Conservation (phyloP, 2,329 filamentous ascomycete genomes). For the Sclerotinia subarctica region DNA sequence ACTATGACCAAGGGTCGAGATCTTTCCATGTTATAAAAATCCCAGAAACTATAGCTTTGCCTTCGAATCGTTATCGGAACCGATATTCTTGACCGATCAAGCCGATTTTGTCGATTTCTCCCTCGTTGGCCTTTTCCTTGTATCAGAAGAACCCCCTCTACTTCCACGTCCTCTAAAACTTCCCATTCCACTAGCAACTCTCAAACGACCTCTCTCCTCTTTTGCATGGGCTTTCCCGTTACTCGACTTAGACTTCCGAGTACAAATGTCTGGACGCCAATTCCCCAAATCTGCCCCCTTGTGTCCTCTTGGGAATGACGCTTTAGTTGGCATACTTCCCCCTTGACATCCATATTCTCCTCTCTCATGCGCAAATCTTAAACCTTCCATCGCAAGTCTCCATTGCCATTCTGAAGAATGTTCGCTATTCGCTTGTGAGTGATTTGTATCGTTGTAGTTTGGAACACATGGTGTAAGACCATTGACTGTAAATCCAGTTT, state of each 20-base stretch:
- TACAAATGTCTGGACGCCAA: neutral
- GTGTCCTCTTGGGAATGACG: neutral
- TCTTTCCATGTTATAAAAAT: no score
- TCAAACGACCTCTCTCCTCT: neutral
- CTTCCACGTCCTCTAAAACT: neutral
- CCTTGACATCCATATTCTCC: constrained; percentile 1
- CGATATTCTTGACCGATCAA: neutral
- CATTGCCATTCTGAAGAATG: constrained; percentile 3
- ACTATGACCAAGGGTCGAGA: no score
- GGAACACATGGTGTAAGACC: neutral
- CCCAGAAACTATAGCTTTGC: neutral
- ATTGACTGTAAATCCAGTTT: constrained; percentile 1
- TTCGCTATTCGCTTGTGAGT: neutral
- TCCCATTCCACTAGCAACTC: neutral
- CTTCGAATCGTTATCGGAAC: neutral
- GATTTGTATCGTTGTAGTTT: neutral
- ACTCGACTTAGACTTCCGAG: neutral
- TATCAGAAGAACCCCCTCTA: neutral
- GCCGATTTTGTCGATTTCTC: neutral
- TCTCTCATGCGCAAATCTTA: constrained; percentile 1
- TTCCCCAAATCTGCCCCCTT: neutral
- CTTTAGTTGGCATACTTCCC: neutral
- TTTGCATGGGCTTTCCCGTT: neutral
- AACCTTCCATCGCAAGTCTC: constrained; percentile 7
- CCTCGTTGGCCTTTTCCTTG: neutral